phyloP scores from a whole-genome alignment of 2,329 filamentous ascomycete species.

The Pseudopithomyces chartarum region DNA sequence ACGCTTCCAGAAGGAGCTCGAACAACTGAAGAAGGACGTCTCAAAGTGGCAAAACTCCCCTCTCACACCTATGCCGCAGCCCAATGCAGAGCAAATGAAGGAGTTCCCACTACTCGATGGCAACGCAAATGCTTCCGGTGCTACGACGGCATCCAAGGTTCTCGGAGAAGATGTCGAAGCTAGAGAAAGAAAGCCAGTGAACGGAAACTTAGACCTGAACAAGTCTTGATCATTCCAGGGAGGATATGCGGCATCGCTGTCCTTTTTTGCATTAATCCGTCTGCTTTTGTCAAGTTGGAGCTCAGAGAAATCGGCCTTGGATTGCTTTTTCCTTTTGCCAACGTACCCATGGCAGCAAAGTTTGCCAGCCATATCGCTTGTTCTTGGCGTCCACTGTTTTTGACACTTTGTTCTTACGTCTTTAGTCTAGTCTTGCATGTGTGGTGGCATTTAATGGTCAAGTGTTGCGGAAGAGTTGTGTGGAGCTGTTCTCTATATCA shows the following conservation, averaged over 20 bases:
- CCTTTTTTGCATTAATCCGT: background rate
- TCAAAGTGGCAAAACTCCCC: slow-evolving; percentile 74
- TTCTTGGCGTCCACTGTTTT: background rate
- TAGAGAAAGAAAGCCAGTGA: background rate
- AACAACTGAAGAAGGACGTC: slow-evolving; percentile 86
- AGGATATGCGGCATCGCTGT: background rate
- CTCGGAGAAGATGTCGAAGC: background rate
- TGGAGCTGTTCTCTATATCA: background rate
- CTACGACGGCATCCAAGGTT: background rate
- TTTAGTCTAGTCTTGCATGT: background rate
- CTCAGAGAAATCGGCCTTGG: background rate
- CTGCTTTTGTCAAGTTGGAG: background rate
- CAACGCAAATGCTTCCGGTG: background rate
- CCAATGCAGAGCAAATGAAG: background rate
- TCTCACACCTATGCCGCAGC: slow-evolving; percentile 12
- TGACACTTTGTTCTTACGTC: background rate
- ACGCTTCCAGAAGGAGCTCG: slow-evolving; percentile 94
- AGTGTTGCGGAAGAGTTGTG: background rate
- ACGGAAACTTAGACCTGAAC: background rate
- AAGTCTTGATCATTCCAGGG: background rate
- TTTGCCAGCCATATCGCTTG: too few species aligned
- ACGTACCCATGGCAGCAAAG: too few species aligned
- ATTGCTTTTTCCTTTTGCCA: too few species aligned
- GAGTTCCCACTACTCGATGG: slow-evolving; percentile 6
- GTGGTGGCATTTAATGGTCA: background rate